These are phyloP conservation scores for Nothophoma quercina DNA, from an alignment of 2,329 filamentous ascomycete genomes.

Conservation along the genomic window DNA sequence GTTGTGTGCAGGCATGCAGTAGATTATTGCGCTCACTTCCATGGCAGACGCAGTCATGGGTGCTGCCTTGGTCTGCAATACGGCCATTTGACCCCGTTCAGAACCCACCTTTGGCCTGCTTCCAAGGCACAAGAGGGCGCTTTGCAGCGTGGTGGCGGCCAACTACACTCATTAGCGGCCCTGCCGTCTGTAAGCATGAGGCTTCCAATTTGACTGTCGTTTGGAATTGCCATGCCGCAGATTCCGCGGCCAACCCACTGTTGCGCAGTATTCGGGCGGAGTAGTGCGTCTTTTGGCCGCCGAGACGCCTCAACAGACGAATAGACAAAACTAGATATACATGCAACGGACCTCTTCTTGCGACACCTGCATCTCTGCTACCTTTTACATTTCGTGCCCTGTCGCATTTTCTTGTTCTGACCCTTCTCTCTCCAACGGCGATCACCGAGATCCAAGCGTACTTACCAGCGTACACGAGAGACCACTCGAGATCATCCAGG, in stretches of 20 bases:
- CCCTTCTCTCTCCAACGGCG: neutral
- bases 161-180: slow-evolving; percentile 21
- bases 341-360: neutral
- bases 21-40: neutral
- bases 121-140: slow-evolving; percentile 18
- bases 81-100: slow-evolving; percentile 10
- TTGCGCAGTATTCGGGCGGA: slow-evolving; percentile 25
- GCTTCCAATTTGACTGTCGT: slow-evolving; percentile 14
- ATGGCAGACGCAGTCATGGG: slow-evolving; percentile 10
- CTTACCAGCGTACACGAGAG: slow-evolving; percentile 2
- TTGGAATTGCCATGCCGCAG: slow-evolving; percentile 24
- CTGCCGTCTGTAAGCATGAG: slow-evolving; percentile 20
- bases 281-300: slow-evolving; percentile 23
- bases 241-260: slow-evolving; percentile 30
- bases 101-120: slow-evolving; percentile 11
- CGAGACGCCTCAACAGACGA: slow-evolving; percentile 18
- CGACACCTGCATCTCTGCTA: neutral
- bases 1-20: slow-evolving; percentile 9
- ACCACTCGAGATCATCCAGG: neutral
- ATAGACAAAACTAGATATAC: slow-evolving; percentile 13
- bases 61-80: slow-evolving; percentile 17
- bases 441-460: neutral
- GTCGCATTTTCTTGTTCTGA: neutral
- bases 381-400: neutral
- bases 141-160: slow-evolving; percentile 25